Conservation (phyloP, 495 filamentous ascomycete species). For the Friedmanniomyces endolithicus region DNA sequence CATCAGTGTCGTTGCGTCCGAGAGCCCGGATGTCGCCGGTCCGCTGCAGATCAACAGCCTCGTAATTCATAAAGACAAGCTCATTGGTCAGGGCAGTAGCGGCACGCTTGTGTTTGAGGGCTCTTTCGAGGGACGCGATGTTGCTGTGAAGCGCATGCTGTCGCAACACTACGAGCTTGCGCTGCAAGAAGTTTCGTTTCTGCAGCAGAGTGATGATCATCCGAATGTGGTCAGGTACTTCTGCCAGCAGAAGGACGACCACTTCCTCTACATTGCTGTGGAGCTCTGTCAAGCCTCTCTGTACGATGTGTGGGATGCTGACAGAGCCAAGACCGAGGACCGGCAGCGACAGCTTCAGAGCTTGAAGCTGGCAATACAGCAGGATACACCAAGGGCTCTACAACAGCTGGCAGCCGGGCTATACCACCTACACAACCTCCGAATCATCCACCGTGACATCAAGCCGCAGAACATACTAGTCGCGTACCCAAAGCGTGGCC, state of each 20-base stretch:
- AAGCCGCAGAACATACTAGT: conserved; percentile 97
- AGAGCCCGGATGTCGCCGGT: conserved; percentile 27
- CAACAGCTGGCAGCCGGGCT: conserved; percentile 80
- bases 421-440: conserved; percentile 74
- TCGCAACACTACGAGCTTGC: conserved; percentile 91
- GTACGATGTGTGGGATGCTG: conserved; percentile 44
- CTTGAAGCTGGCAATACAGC: conserved; percentile 44
- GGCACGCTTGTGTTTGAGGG: conserved; percentile 34
- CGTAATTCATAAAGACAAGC: conserved; percentile 28
- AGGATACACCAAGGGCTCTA: conserved; percentile 52
- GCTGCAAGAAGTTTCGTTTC: conserved; percentile 75
- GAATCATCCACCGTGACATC: conserved; percentile 92
- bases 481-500: conserved; percentile 37
- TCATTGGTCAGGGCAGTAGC: conserved; percentile 33
- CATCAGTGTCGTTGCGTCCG: conserved; percentile 19
- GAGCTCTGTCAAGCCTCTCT: conserved; percentile 92
- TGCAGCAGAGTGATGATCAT: conserved; percentile 90
- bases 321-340: conserved; percentile 18
- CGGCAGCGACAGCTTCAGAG: conserved; percentile 7
- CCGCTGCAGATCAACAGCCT: conserved; percentile 30
- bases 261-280: conserved; percentile 93
- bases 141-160: conserved; percentile 94
- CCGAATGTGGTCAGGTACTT: conserved; percentile 94
- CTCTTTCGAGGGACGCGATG: conserved; percentile 55
- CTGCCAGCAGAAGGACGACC: conserved; percentile 71